Base-by-base conservation (phyloP, 2,329 filamentous ascomycete genomes). In the Arthrobotrys sinensis region DNA sequence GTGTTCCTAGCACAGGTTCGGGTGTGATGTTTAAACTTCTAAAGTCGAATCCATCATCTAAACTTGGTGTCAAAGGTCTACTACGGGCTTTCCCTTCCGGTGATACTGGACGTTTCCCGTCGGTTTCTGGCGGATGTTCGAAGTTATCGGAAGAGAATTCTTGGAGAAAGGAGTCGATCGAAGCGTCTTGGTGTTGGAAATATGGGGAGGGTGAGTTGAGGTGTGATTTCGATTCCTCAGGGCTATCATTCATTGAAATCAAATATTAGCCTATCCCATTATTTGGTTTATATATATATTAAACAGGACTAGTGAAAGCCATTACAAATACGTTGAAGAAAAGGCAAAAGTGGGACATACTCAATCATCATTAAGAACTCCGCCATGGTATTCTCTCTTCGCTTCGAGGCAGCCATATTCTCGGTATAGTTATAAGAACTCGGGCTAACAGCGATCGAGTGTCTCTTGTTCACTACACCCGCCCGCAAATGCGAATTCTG, bases 371-470 rank as follows among this genome's bases (percentile, higher is more conserved):
- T 69, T 8, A 71, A 14, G 52, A 60, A 77, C 19, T 77, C 73
- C 12, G 40, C 65, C 65, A 77, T 70, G 10, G 48, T 66, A 40
- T 57, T 77, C n/a, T 77, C 73, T 21, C 73, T 63, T 45, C 62
- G 69, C 21, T 62, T 77, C 28, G 73, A 77, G 32, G 64, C 60
- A 10, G 73, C 73, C 73, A 77, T 77, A n/a, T 46, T 77, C 34
- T 62, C 40, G 38, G 21, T 46, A 43, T 67, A 66, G 40, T 40
- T 40, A 14, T 45, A 66, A 48, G 24, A 63, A 48, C 40, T n/a
- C 3, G 69, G 69, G n/a, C 45, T 73, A 12, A 52, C 69, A 19
- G 69, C 69, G 40, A 46, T 53, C 48, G 69, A 73, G 46, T 73
- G 69, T 21, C 69, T 43, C 50, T 73, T 73, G n/a, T 63, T 66